phyloP scores from a whole-genome alignment of 2,329 filamentous ascomycete genomes.

The Coniella vitis region DNA sequence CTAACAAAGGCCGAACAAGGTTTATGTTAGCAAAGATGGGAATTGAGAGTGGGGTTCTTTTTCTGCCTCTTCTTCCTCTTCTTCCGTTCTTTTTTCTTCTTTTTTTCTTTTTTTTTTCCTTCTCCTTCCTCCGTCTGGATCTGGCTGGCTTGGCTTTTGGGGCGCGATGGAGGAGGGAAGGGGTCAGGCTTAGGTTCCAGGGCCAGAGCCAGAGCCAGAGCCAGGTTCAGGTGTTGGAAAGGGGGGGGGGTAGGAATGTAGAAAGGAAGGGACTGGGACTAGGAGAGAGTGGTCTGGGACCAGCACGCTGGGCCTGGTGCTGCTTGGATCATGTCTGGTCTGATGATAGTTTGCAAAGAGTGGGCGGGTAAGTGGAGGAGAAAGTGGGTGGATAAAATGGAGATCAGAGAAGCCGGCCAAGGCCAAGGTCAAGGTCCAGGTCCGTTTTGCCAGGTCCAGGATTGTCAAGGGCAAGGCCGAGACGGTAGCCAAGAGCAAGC shows the following conservation, averaged over 20 bases:
- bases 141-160: neutral
- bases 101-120: neutral
- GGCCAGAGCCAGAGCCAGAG: too few relatives aligned
- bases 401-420: constrained; percentile 1
- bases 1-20: constrained; percentile 14
- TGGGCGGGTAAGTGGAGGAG: neutral
- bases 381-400: constrained; percentile 3
- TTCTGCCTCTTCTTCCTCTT: neutral
- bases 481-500: neutral
- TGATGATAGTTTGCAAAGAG: neutral
- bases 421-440: constrained; percentile 2
- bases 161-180: neutral
- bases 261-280: neutral
- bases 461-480: neutral
- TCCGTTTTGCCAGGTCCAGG: neutral
- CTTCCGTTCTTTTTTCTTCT: constrained; percentile 2
- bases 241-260: too few relatives aligned
- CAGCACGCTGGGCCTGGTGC: too few relatives aligned
- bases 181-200: neutral
- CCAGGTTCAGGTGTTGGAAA: too few relatives aligned
- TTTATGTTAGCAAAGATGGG: constrained; percentile 11
- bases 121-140: constrained; percentile 1
- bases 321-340: neutral
- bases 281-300: neutral
- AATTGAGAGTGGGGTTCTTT: constrained; percentile 5